Conservation (phyloP, 345 rosid species). For the Populus alba region DNA sequence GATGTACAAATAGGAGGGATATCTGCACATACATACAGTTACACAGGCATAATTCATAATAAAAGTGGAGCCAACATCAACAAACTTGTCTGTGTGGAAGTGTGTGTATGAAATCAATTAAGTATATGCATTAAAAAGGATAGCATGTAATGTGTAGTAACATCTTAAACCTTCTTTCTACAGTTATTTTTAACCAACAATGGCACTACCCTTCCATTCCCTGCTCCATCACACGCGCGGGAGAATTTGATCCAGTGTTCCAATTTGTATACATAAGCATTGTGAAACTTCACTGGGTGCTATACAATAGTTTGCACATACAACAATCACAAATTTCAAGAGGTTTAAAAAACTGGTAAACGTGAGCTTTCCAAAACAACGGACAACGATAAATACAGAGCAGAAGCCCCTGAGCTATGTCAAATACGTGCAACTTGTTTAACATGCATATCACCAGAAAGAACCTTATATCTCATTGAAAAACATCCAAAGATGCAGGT, state of each 20-base stretch:
- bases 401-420: neutral
- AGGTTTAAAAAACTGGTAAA: neutral
- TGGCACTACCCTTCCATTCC: constrained; percentile 1
- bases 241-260: neutral
- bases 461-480: neutral
- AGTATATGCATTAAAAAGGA: neutral
- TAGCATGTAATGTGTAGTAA: neutral
- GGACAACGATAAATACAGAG: neutral
- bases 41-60: neutral
- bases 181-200: neutral
- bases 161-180: neutral
- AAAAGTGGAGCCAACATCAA: neutral
- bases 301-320: neutral
- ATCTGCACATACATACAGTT: neutral
- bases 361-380: neutral
- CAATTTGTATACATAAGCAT: neutral
- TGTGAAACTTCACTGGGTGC: neutral
- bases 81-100: neutral
- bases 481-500: neutral
- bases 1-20: too few species aligned
- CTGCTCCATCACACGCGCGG: neutral
- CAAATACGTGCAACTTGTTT: neutral
- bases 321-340: neutral
- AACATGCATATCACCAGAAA: neutral
- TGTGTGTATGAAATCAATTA: neutral